Evolutionary conservation across 2,329 filamentous ascomycete species (phyloP), one percentile per base, ranked within the genome.

Genomic region (Fusarium pininemorale): DNA sequence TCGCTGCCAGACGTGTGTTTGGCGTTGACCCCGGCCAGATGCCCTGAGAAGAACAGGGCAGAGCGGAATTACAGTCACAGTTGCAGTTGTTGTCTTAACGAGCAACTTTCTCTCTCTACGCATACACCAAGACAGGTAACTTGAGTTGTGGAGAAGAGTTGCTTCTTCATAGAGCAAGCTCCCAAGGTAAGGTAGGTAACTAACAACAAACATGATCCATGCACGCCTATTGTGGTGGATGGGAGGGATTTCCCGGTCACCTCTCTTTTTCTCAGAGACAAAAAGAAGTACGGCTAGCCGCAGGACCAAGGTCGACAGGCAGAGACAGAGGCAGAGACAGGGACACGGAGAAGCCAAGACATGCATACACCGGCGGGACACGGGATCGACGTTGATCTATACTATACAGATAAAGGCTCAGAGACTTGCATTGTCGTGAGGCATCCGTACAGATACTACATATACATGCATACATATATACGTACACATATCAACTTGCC

Each of bases 351-450:
- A 66, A 66, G 50, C 61, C 54, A 54, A 70, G 66, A 70, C 60
- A 66, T 51, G 67, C 60, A 66, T 54, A 11, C 50, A 54, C 50
- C 50, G 50, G 50, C 53, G 45, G 50, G 38, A 66, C 55, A 65
- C 53, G 62, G 66, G 76, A 78, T 78, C 76, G 75, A 73, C 73
- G 73, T 60, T 70, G 73, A 78, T 77, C 74, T 71, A 59, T 72
- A 74, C 57, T 42, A 38, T 63, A 39, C 32, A 22, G 32, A 54
- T 54, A 20, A 57, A 63, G 57, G 66, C 68, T 65, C 63, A 53
- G 58, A 64, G 59, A 62, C 70, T 71, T 54, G 66, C 67, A 72
- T 72, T 69, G 61, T 67, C 66, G 61, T 70, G 28, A 59, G 35
- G 14, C n/a, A 30, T n/a, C 47, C 15, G 28, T 30, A 30, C 28